Conservation (phyloP, 345 rosid genomes). For the Camelina sativa region DNA sequence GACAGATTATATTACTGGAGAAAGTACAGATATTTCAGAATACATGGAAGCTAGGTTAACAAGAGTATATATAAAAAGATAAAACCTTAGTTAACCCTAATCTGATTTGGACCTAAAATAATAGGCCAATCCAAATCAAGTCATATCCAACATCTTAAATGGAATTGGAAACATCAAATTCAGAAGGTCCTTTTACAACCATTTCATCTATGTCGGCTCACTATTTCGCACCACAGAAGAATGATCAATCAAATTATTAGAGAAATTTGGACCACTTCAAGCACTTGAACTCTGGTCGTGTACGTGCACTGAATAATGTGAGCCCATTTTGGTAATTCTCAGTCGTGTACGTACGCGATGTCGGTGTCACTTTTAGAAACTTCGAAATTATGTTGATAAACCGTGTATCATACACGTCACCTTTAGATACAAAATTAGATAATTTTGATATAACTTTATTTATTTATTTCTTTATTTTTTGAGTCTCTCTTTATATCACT, state of each 20-base stretch:
- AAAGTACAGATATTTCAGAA: not conserved
- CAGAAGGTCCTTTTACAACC: slow-evolving; percentile 20
- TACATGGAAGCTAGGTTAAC: not conserved
- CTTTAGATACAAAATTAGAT: not conserved
- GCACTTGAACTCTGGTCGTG: not conserved
- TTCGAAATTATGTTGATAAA: slow-evolving; percentile 3
- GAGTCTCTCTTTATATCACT: not conserved
- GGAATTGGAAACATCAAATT: slow-evolving; percentile 31
- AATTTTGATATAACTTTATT: not conserved
- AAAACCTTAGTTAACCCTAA: not conserved
- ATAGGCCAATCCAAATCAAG: too few species aligned
- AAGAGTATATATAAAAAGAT: too few species aligned
- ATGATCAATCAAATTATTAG: not conserved
- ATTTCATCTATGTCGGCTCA: slow-evolving; percentile 25
- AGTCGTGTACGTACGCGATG: not conserved
- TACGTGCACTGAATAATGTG: not conserved
- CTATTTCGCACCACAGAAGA: slow-evolving; percentile 24
- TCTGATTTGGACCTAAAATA: not conserved
- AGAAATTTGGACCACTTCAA: slow-evolving; percentile 24
- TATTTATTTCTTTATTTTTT: not conserved
- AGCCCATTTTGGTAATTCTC: slow-evolving; percentile 19
- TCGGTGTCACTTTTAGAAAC: slow-evolving; percentile 13
- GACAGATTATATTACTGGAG: not conserved
- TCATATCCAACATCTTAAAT: too few species aligned
- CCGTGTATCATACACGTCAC: not conserved